Evolutionary conservation across 345 rosid species (phyloP).

Genomic region (Eutrema japonicum): DNA sequence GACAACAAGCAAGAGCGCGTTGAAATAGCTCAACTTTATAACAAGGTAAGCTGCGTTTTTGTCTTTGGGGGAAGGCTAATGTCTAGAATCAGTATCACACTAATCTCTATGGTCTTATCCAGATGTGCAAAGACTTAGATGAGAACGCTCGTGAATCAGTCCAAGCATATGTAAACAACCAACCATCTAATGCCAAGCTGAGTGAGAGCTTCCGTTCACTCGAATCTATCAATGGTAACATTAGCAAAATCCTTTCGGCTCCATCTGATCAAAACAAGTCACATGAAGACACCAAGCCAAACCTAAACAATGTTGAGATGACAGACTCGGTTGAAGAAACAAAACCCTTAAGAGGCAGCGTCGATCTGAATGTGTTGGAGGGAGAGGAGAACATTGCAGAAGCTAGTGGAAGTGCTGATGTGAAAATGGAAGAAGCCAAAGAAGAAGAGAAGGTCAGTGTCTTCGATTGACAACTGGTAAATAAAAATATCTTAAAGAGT

Average conservation of each 20-base stretch:
- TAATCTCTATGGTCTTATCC: conserved; percentile 20
- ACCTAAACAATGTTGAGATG: conserved; percentile 41
- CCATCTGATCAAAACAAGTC: conserved; percentile 37
- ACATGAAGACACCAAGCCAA: conserved; percentile 35
- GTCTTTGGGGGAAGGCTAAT: conserved; percentile 6
- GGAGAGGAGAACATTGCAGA: conserved; percentile 40
- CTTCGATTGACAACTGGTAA: conserved; percentile 26
- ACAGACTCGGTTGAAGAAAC: conserved; percentile 35
- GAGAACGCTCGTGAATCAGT: conserved; percentile 55
- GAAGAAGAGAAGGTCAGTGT: conserved; percentile 30
- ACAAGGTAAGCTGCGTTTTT: conserved; percentile 51
- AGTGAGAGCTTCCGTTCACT: conserved; percentile 59
- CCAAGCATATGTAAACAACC: conserved; percentile 46
- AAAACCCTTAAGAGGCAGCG: conserved; percentile 34
- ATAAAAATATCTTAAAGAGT: not conserved
- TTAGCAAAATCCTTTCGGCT: conserved; percentile 56
- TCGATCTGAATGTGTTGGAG: conserved; percentile 43
- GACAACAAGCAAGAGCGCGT: conserved; percentile 62
- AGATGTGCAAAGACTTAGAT: conserved; percentile 72
- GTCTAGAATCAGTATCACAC: conserved; percentile 26
- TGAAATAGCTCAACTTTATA: conserved; percentile 58
- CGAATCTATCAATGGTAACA: conserved; percentile 49
- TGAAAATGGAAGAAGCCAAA: conserved; percentile 42
- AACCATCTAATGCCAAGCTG: conserved; percentile 48
- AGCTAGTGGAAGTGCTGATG: conserved; percentile 43